phyloP scores from a whole-genome alignment of 345 rosid genomes.

The Hevea brasiliensis region DNA sequence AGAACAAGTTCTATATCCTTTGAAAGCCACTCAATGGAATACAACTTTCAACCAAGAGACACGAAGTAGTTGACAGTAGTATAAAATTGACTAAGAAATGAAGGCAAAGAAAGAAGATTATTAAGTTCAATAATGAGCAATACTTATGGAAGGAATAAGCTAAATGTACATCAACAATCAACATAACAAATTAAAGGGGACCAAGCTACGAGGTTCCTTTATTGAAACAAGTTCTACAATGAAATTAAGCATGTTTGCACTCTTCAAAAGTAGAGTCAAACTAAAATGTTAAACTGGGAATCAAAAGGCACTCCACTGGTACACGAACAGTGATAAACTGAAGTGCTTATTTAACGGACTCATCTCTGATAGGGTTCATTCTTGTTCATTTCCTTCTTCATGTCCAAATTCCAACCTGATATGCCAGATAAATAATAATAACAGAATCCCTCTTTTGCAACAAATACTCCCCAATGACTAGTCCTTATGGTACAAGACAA shows the following conservation, averaged over 20 bases:
- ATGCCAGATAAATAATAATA: conserved; percentile 1
- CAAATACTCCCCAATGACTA: conserved; percentile 14
- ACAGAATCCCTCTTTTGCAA: not conserved
- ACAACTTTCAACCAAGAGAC: not conserved
- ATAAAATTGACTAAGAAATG: not conserved
- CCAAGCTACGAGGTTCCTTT: not conserved
- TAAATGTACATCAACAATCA: not conserved
- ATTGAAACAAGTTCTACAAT: not conserved
- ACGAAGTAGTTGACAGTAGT: not conserved
- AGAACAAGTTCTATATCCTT: not conserved
- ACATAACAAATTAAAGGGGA: not conserved
- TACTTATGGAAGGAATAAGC: not conserved
- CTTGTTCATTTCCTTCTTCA: conserved; percentile 6
- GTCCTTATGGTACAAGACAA: conserved; percentile 26
- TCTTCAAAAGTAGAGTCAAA: too few species aligned
- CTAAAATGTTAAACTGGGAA: not conserved
- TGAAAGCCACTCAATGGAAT: not conserved
- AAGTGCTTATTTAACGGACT: not conserved
- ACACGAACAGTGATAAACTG: not conserved
- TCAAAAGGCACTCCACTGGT: not conserved
- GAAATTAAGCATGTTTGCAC: not conserved
- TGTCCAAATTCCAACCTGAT: not conserved
- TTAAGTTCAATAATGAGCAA: not conserved
- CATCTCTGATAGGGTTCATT: not conserved
- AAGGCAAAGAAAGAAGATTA: not conserved